Percentiles rank a stretch among this genome's conserved stretches.
These are phyloP conservation scores for Globisporangium camurandrum DNA, from an alignment of 352 stramenopile species.

Conservation along the genomic window DNA sequence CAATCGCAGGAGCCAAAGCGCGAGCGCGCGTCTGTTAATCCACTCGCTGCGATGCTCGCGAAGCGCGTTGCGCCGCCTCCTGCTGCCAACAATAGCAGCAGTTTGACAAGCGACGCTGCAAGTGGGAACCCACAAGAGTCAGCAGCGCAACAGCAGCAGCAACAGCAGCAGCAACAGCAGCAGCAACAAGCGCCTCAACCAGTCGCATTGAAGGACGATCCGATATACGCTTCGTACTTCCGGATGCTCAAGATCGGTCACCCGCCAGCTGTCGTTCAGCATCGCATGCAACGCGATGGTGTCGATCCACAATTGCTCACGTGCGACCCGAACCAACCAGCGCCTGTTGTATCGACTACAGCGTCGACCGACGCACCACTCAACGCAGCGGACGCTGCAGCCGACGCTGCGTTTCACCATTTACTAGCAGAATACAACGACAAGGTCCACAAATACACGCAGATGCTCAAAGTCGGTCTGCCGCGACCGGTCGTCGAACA, in stretches of 20 bases:
- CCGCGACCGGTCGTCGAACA: conserved; percentile 61
- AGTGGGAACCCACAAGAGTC: conserved; percentile 4
- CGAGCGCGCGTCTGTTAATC: neutral
- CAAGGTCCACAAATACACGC: conserved; percentile 62
- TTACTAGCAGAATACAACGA: conserved; percentile 56
- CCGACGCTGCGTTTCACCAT: conserved; percentile 37
- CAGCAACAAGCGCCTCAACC: conserved; percentile 12
- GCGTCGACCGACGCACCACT: conserved; percentile 11
- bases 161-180: neutral
- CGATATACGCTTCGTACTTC: conserved; percentile 70
- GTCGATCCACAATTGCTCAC: conserved; percentile 58
- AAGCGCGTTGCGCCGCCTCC: conserved; percentile 3
- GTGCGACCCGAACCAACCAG: conserved; percentile 47
- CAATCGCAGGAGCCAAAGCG: neutral
- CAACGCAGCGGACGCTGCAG: conserved; percentile 17
- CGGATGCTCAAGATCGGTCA: conserved; percentile 79
- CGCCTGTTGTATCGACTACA: conserved; percentile 16
- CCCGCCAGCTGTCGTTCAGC: conserved; percentile 52
- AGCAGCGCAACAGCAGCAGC: neutral
- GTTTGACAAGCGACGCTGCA: neutral
- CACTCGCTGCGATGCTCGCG: conserved; percentile 10
- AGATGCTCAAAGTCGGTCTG: conserved; percentile 79
- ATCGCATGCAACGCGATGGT: conserved; percentile 68
- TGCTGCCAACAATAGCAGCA: neutral
- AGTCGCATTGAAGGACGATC: conserved; percentile 53